Base-by-base conservation (phyloP, 495 filamentous ascomycete genomes). In the Penicilliopsis zonata region DNA sequence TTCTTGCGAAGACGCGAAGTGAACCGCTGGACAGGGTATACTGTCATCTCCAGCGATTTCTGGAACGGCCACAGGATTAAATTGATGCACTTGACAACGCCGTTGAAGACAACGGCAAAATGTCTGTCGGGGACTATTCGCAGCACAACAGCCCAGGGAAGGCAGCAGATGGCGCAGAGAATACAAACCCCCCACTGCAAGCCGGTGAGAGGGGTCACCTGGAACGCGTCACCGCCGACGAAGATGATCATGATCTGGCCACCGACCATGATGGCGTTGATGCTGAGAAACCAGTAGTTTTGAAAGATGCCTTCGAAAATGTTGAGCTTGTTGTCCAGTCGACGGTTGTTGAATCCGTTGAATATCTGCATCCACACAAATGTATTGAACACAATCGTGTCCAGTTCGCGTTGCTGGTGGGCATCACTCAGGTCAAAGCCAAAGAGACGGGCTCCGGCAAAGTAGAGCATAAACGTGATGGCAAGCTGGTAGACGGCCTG, bases 291-390 rank as follows among this genome's bases (percentile, higher is more conserved):
- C 62, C 81, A 87, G 53, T 67, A 77, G 53, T 93, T 93, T 29
- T 67, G 62, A 39, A 63, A 61, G 36, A 90, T 68, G 30, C 82
- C 82, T 52, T 87, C 82, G 45, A 92, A 84, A 28, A 93, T 86
- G 58, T 93, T 93, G 63, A 88, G 74, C 12, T 78, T 68, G 57
- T 93, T 93, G 53, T 93, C 85, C 13, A 93, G 63, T 14, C 84
- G 81, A 28, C 85, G 82, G 55, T 86, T 88, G 66, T 90, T 93
- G 73, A 85, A 88, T 50, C 88, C 79, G 54, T 93, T 93, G 64
- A 92, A 93, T 40, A 93, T 87, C 40, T 93, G 85, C 84, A 93
- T 90, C 85, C 85, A 93, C 12, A 93, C 85, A 32, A 93, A 93
- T 3, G 82, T 83, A 60, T 94, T 94, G 70, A 94, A 94, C 4